A percentile compares a stretch with the other conserved stretches of the same genome.
Conservation (phyloP, 305 asterid species). For the Ilex paraguariensis region DNA sequence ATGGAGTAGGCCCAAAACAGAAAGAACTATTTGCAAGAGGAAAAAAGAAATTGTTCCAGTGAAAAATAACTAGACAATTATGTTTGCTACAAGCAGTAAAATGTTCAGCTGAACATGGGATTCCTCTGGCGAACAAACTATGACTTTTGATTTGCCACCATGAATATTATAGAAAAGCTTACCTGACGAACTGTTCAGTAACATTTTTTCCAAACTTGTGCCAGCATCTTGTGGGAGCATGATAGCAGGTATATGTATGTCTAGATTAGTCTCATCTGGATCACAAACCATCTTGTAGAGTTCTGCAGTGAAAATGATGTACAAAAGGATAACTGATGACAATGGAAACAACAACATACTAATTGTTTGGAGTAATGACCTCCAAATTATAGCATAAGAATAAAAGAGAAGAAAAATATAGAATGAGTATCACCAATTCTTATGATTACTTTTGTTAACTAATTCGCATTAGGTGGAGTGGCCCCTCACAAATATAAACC, state of each 20-base stretch:
- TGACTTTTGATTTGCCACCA: background rate
- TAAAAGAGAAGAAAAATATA: too few relatives aligned
- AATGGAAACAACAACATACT: too few relatives aligned
- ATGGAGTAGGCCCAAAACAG: background rate
- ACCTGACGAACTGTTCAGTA: constrained; percentile 80
- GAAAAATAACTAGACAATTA: background rate
- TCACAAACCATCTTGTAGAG: constrained; percentile 99
- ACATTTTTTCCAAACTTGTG: constrained; percentile 54
- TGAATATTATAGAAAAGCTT: constrained; percentile 14
- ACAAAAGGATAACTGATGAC: background rate
- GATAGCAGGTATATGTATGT: constrained; percentile 75
- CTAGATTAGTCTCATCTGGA: constrained; percentile 83
- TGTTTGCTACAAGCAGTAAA: too few relatives aligned
- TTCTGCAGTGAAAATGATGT: constrained; percentile 40
- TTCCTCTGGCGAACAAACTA: too few relatives aligned
- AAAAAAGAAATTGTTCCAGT: background rate
- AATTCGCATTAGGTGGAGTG: too few relatives aligned
- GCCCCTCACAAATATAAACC: too few relatives aligned
- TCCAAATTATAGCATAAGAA: too few relatives aligned
- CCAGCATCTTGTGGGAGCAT: constrained; percentile 96
- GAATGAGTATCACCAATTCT: too few relatives aligned
- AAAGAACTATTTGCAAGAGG: background rate
- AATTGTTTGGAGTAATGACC: too few relatives aligned
- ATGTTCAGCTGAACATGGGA: too few relatives aligned
- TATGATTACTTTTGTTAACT: too few relatives aligned